Evolutionary conservation across 192 early-diverging fungal genomes (phyloP), one percentile per base, ranked within the genome.

Genomic region (Powellomyces hirtus): DNA sequence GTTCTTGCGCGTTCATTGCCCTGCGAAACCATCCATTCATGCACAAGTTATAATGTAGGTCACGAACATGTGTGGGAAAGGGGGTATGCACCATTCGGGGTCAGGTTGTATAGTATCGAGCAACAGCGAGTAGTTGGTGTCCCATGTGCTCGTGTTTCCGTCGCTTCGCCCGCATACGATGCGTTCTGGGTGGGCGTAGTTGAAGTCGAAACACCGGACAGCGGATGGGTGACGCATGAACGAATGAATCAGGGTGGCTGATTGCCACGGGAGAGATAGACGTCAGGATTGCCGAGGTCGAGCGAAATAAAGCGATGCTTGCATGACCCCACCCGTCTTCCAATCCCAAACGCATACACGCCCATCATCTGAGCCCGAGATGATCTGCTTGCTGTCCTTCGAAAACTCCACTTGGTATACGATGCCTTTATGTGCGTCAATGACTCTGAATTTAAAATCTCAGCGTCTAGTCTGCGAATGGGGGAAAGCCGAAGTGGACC

Each of bases 101-200:
- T 86, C 84, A 1, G 84, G 81, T 10, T 56, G 16, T 44, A 86
- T 81, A 34, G 70, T 71, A 52, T 86, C 84, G 2, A 86, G 71
- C 18, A 64, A 57, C 36, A 65, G 38, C 27, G 35, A 38, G 11
- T 51, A 53, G 0, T 31, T 38, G 20, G 72, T 60, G 55, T 86
- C 77, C 84, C 84, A 86, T 30, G 73, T 59, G 0, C 73, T 68
- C 16, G 80, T 64, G 18, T 72, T 36, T 18, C 84, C 84, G 57
- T 86, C 84, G 37, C 50, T 77, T 27, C 78, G 64, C 8, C 84
- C 84, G 52, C 68, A 72, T 6, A 81, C 44, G 7, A 86, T 66
- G 0, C 76, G 75, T 14, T 74, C 63, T 29, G 79, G 75, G 2
- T 61, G 37, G 0, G 68, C 75, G 24, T 77, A 71, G 40, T 71